phyloP scores from a whole-genome alignment of 2,329 filamentous ascomycete species.

The Alternaria novae-zelandiae region DNA sequence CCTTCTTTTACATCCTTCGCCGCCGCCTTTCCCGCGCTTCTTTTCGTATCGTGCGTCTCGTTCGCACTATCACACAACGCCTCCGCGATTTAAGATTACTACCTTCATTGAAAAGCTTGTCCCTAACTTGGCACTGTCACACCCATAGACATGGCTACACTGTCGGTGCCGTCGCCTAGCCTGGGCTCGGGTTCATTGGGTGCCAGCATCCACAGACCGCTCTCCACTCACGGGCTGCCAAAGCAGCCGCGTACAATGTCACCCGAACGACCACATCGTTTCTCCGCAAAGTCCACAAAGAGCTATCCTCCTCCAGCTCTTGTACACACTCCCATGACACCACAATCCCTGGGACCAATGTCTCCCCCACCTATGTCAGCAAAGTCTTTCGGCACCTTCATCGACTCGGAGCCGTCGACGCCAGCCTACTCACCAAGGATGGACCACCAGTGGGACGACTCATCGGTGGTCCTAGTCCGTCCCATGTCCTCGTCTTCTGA shows the following conservation, averaged over 20 bases:
- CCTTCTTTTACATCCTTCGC: slow-evolving; percentile 18
- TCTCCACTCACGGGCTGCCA: slow-evolving; percentile 44
- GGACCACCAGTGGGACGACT: slow-evolving; percentile 35
- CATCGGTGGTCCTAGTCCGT: slow-evolving; percentile 36
- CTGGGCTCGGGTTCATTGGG: slow-evolving; percentile 28
- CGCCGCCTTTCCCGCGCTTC: slow-evolving; percentile 13
- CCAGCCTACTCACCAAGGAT: slow-evolving; percentile 43
- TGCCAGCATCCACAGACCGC: slow-evolving; percentile 31
- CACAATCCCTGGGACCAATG: slow-evolving; percentile 32
- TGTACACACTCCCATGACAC: slow-evolving; percentile 25
- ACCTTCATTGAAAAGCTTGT: slow-evolving; percentile 5
- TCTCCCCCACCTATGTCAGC: slow-evolving; percentile 45
- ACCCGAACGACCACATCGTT: slow-evolving; percentile 38
- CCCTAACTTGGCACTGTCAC: slow-evolving; percentile 9
- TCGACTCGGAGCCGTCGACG: slow-evolving; percentile 48
- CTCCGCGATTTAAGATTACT: background rate
- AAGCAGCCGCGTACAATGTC: slow-evolving; percentile 38
- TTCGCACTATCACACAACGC: slow-evolving; percentile 6
- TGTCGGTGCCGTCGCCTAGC: slow-evolving; percentile 32
- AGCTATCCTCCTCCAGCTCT: slow-evolving; percentile 22
- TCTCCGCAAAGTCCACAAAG: slow-evolving; percentile 32
- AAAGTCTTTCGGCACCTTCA: slow-evolving; percentile 44
- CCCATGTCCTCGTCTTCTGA: slow-evolving; percentile 37
- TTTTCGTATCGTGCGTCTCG: slow-evolving; percentile 10
- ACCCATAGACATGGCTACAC: slow-evolving; percentile 25